A percentile compares a stretch with the other conserved stretches of the same genome.
Conservation (phyloP, 257 asterid genomes). For the Perilla frutescens region DNA sequence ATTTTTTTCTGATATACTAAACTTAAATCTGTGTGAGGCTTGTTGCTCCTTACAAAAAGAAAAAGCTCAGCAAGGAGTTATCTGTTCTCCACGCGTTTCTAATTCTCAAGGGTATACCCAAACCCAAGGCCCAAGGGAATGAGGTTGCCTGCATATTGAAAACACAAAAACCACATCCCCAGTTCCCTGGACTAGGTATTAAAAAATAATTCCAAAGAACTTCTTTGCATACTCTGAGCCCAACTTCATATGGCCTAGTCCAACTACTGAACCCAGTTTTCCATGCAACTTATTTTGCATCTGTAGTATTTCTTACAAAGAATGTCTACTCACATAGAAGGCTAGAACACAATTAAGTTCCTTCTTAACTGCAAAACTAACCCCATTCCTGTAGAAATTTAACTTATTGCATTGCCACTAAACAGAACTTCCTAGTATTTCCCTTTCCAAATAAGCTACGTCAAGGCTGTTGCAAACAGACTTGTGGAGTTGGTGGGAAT, state of each 20-base stretch:
- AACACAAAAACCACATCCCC: background rate
- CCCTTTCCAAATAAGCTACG: background rate
- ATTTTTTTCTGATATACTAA: background rate
- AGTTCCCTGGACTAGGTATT: constrained; percentile 2
- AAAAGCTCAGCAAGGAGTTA: background rate
- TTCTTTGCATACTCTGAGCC: background rate
- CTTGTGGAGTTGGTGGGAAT: background rate
- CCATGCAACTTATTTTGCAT: background rate
- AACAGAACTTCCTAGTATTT: constrained; percentile 2
- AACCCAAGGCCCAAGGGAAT: background rate
- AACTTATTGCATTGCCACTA: background rate
- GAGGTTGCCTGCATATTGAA: background rate
- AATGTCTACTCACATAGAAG: background rate
- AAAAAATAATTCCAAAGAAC: background rate
- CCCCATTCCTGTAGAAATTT: background rate
- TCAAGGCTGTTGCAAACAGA: background rate
- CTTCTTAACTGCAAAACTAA: background rate
- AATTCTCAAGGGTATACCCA: constrained; percentile 10
- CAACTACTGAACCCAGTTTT: background rate
- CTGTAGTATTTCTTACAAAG: background rate
- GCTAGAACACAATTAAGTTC: background rate
- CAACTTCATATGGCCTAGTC: constrained; percentile 4
- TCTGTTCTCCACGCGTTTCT: background rate
- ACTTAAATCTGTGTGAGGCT: background rate
- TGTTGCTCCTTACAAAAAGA: background rate